Base-by-base conservation (phyloP, 1,139 yeast genomes). In the Saccharomyces hybrid region DNA sequence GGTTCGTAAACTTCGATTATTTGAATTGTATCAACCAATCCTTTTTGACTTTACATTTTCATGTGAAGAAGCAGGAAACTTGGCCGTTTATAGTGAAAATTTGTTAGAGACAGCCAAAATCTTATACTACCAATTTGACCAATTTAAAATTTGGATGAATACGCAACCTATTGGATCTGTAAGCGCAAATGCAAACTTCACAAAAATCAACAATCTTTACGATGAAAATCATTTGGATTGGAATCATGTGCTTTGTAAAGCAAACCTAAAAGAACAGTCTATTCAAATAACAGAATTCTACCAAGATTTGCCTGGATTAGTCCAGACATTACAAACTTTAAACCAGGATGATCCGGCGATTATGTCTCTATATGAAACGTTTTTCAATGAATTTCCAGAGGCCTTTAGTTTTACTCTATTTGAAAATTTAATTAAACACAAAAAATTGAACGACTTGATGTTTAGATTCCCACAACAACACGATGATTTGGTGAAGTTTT, bases 331-430 rank as follows among this genome's bases (percentile, higher is more conserved):
- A 28, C 86, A 83, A 50, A 74, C 78, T 26, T 53, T 67, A 21
- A 82, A 83, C 59, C 73, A 81, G 58, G 76, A 72, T 28, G 61
- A 57, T 19, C 67, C 76, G 0, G 68, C 65, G n/a, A 38, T n/a
- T 8, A 4, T 38, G 19, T 70, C 69, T 26, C 67, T 72, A 7
- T 81, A 86, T 58, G 75, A 75, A 34, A 70, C 73, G 46, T 87
- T 80, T 66, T 81, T 89, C 64, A 78, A 78, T 26, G 75, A 75
- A 50, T 88, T 80, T 69, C 88, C 84, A 1, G 85, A 84, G 62
- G 76, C 71, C 1, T 90, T 90, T 76, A 95, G 96, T 0, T 68
- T 76, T 8, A 78, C 80, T 1, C 74, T 89, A 42, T 90, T 83
- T 68, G 78, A 78, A 48, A 79, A 80, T 68, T 85, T 82, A 60